Percentiles rank a stretch among this genome's conserved stretches.
These are phyloP conservation scores for Gloeopeniophorella convolvens DNA, from an alignment of 768 basidiomycete species.

Conservation along the genomic window DNA sequence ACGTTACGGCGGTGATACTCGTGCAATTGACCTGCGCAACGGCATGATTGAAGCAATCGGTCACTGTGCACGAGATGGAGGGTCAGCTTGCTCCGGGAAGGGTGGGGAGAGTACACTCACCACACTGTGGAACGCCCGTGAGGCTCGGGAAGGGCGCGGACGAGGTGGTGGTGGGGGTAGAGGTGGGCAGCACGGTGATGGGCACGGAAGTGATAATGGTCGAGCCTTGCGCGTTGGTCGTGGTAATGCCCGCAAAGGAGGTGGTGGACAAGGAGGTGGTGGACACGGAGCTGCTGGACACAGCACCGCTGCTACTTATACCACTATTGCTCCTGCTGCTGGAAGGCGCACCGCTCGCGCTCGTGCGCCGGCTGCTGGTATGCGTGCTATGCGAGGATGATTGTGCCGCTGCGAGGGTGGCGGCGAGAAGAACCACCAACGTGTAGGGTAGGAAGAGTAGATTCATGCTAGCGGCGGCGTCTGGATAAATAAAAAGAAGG, in stretches of 20 bases:
- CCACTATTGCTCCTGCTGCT: too few relatives aligned
- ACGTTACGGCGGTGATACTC: constrained; percentile 41
- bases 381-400: background rate
- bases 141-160: constrained; percentile 14
- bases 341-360: background rate
- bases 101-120: constrained; percentile 3
- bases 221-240: constrained; percentile 17
- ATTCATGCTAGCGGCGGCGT: too few relatives aligned
- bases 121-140: constrained; percentile 8
- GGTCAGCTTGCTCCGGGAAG: background rate
- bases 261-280: too few relatives aligned
- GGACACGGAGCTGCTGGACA: background rate
- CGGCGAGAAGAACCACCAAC: constrained; percentile 7
- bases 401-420: constrained; percentile 1
- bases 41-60: constrained; percentile 37
- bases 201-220: constrained; percentile 14
- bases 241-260: constrained; percentile 11
- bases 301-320: background rate
- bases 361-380: background rate
- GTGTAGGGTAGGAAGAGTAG: constrained; percentile 7
- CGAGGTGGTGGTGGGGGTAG: constrained; percentile 1
- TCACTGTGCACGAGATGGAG: constrained; percentile 29
- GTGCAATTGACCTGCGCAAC: constrained; percentile 36
- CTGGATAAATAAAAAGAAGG: too few relatives aligned
- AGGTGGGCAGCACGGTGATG: constrained; percentile 11